These are phyloP conservation scores for Penicillium sp. DNA, from an alignment of 2,329 filamentous ascomycete genomes.

Conservation along the genomic window DNA sequence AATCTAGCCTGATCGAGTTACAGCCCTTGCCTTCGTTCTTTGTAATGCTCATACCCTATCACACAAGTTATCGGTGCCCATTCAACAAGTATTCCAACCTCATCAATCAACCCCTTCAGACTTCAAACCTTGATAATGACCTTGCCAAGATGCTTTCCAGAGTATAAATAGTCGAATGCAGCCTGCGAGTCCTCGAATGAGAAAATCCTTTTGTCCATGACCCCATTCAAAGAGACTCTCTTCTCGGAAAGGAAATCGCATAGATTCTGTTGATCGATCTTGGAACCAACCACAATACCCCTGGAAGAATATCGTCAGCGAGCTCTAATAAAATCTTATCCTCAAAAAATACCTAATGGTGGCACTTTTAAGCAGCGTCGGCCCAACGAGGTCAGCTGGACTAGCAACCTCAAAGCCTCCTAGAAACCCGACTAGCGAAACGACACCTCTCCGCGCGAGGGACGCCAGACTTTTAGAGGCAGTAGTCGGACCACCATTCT, in stretches of 20 bases:
- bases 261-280: background rate
- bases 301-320: background rate
- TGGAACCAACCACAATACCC: conserved; percentile 4
- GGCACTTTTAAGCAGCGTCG: background rate
- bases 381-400: background rate
- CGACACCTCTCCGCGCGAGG: conserved; percentile 3
- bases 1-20: no score
- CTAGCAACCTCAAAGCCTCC: background rate
- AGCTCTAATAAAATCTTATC: background rate
- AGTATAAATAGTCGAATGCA: conserved; percentile 12
- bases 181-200: conserved; percentile 9
- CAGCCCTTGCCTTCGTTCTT: no score
- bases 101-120: background rate
- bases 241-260: conserved; percentile 2
- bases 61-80: no score
- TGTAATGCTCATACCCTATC: no score
- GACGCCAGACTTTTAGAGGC: conserved; percentile 4
- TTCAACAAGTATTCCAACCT: no score
- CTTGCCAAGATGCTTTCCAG: conserved; percentile 18
- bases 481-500: conserved; percentile 10
- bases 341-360: background rate
- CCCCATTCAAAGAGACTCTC: background rate
- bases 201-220: conserved; percentile 3
- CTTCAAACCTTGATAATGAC: conserved; percentile 13
- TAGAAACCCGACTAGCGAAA: conserved; percentile 3